Base-by-base conservation (phyloP, 2,329 filamentous ascomycete genomes). In the Colletotrichum shisoi region DNA sequence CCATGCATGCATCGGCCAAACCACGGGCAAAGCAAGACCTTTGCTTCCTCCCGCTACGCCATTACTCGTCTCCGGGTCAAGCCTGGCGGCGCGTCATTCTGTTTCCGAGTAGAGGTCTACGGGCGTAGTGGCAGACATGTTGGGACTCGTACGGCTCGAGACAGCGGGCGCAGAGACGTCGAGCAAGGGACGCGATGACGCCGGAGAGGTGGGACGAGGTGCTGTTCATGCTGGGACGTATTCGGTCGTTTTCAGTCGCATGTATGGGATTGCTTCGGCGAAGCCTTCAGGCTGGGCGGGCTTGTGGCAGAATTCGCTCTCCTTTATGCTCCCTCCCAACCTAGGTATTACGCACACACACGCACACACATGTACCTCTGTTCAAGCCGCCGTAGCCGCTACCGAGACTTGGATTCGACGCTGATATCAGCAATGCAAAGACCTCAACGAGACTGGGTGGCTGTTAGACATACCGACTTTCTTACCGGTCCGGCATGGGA, bases 81-180 rank as follows among this genome's bases (percentile, higher is more conserved):
- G 19, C 40, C 1, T 39, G 5, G 5, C 53, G 60, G 4, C 49
- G 40, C 2, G 37, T 51, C 27, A 45, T n/a, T 6, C 39, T 63
- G 31, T 19, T 34, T 2, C 49, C 34, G 49, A 34, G 48, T 15
- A 63, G 3, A n/a, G 53, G 49, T 11, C 31, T 48, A 45, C 66
- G 66, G 31, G 57, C 34, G 11, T 60, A 59, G 37, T 63, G 52
- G 42, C 69, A 70, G 54, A 62, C 54, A 34, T 70, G 69, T 37
- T 70, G 69, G n/a, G 52, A 67, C 21, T 58, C 65, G 51, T 67
- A 70, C 8, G 69, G 69, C 59, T 70, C 69, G 54, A 70, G 51
- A 39, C 69, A 70, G 9, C 69, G 67, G 9, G 57, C 15, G 44
- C 69, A 70, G 27, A 70, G 69, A 1, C 69, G 67, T 11, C 67